phyloP scores from a whole-genome alignment of 768 basidiomycete species.

The Termitomyces sp. region DNA sequence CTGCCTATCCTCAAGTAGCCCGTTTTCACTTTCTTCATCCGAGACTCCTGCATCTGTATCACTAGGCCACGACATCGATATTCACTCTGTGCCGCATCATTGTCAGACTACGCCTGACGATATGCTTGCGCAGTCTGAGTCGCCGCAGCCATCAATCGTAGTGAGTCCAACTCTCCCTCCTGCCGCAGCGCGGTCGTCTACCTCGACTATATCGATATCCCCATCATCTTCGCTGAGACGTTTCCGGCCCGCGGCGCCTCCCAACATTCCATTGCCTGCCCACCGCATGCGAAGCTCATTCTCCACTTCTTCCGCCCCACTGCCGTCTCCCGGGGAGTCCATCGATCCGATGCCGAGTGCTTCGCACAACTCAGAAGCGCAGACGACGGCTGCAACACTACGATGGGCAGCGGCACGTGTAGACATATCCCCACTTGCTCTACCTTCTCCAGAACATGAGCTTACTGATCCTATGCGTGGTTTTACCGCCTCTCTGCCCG shows the following conservation, averaged over 20 bases:
- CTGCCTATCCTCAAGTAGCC: slow-evolving; percentile 5
- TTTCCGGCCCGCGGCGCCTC: slow-evolving; percentile 13
- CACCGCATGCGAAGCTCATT: slow-evolving; percentile 21
- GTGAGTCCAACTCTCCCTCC: neutral
- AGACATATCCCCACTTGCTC: slow-evolving; percentile 79
- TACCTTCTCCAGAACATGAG: slow-evolving; percentile 90
- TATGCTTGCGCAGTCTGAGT: neutral
- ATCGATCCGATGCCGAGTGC: slow-evolving; percentile 15
- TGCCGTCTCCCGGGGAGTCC: slow-evolving; percentile 14
- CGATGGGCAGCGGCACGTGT: slow-evolving; percentile 83
- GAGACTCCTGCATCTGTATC: neutral
- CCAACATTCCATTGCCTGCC: slow-evolving; percentile 14
- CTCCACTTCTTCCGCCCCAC: slow-evolving; percentile 18
- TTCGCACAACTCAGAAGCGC: slow-evolving; percentile 44
- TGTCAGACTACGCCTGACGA: neutral
- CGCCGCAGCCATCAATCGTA: neutral
- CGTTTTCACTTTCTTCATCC: slow-evolving; percentile 7
- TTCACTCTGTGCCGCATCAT: neutral
- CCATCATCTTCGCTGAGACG: slow-evolving; percentile 8
- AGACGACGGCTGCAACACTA: slow-evolving; percentile 75
- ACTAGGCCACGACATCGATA: neutral
- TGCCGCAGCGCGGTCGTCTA: slow-evolving; percentile 5
- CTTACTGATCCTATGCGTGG: slow-evolving; percentile 88
- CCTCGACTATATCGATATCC: slow-evolving; percentile 12
- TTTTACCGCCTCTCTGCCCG: slow-evolving; percentile 62